Base-by-base conservation (phyloP, 768 basidiomycete genomes). In the Collybia mongolica region DNA sequence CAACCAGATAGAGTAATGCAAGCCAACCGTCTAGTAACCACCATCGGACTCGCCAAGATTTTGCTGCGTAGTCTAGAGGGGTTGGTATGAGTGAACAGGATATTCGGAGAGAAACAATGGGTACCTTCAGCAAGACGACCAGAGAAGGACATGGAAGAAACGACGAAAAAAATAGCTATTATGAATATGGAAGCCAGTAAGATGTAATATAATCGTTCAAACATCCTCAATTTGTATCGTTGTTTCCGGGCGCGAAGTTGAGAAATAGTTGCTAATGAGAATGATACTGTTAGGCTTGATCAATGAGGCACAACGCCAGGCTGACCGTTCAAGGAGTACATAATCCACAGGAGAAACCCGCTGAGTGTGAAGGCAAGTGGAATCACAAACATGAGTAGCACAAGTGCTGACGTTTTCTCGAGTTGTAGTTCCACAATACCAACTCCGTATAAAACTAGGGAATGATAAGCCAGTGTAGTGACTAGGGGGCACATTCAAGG, bases 1-100 rank as follows among this genome's bases (percentile, higher is more conserved):
- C 83, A 23, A 77, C 71, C 40, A 97, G 79, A 65, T 96, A 98
- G 20, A 98, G 82, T 40, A 95, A 76, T 1, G 90, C 84, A 39
- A 98, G 79, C 77, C 93, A 98, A 15, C 95, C 97, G 61, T 99
- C 97, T 37, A 99, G 77, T 5, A 99, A 74, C 88, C 93, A 93
- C 97, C 97, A 99, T 42, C 95, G 86, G 48, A 81, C 76, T 52
- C 77, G 80, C 94, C 94, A 98, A 15, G 91, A 86, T 53, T 86
- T 88, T 5, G 93, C 89, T 14, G 93, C 90, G 63, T 95, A 98
- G 65, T 96, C 93, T 94, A 48, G 3, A 42, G 39, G 22, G 35
- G 38, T 39, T 11, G 32, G 28, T 5, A 20, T 47, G 15, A 44
- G 46, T 52, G 28, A 51, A 20, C 22, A 9, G 39, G 55, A 37